phyloP scores from a whole-genome alignment of 2,329 filamentous ascomycete genomes.

The Shiraia sp. region DNA sequence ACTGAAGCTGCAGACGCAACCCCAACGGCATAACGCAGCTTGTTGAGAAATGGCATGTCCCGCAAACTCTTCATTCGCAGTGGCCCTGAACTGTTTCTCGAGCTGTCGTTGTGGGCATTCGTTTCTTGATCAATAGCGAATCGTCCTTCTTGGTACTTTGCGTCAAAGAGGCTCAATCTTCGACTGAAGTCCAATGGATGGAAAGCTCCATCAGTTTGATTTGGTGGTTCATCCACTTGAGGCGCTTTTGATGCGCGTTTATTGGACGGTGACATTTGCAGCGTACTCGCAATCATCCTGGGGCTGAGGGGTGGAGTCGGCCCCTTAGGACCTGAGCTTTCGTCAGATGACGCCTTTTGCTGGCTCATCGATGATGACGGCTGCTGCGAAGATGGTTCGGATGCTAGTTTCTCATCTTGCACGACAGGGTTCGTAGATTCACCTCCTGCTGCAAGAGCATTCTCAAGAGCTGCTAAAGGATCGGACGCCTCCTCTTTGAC shows the following conservation, averaged over 20 bases:
- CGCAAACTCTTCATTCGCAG: slow-evolving; percentile 25
- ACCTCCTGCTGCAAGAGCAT: slow-evolving; percentile 24
- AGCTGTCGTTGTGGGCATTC: slow-evolving; percentile 2
- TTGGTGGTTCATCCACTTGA: slow-evolving; percentile 5
- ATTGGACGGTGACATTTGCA: slow-evolving; percentile 49
- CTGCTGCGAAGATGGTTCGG: slow-evolving; percentile 1
- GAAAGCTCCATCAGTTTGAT: slow-evolving; percentile 52
- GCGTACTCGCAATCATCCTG: slow-evolving; percentile 48
- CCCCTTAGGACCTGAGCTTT: slow-evolving; percentile 12
- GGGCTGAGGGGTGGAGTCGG: slow-evolving; percentile 48
- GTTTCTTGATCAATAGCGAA: slow-evolving; percentile 36
- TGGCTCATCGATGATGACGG: background rate
- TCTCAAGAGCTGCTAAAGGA: slow-evolving; percentile 33
- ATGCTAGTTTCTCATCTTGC: slow-evolving; percentile 5
- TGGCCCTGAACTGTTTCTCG: slow-evolving; percentile 2
- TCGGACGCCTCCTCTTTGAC: slow-evolving; percentile 31
- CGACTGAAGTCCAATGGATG: slow-evolving; percentile 56
- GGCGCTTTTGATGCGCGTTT: slow-evolving; percentile 7
- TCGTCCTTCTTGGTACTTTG: slow-evolving; percentile 58
- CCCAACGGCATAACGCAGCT: slow-evolving; percentile 35
- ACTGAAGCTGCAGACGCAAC: slow-evolving; percentile 24
- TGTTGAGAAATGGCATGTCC: slow-evolving; percentile 35
- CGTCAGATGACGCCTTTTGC: background rate
- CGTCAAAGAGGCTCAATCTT: slow-evolving; percentile 53
- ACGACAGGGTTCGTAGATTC: slow-evolving; percentile 2